Base-by-base conservation (phyloP, 2,329 filamentous ascomycete genomes). In the Botrytis paeoniae region DNA sequence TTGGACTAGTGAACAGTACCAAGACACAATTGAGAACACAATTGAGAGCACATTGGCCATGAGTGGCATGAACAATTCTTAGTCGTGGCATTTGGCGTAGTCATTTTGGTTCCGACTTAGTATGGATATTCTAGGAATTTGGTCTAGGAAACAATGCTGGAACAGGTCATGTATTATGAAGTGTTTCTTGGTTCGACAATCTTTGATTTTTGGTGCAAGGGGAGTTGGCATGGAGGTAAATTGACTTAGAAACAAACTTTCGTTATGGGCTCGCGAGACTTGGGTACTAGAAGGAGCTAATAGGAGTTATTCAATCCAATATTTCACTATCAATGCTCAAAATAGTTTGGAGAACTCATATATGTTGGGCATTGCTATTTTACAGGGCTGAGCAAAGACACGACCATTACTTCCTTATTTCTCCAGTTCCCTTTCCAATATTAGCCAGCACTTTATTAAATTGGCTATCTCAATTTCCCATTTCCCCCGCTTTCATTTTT, bases 1-100 rank as follows among this genome's bases (percentile, higher is more conserved):
- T 8, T 79, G 78, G 78, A 74, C 39, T 22, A 48, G 63, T 51
- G 72, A 65, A n/a, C 61, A 48, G 8, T 51, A 71, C 41, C 70
- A 64, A 25, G 54, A 66, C 12, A 25, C 18, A 35, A 14, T 20
- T 16, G 20, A 32, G 37, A 73, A 66, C 12, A 25, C 18, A 35
- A 14, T 20, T 16, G 20, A 32, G 37, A 73, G 75, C 69, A 68
- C 74, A 32, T 69, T 76, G 74, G 62, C n/a, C 22, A 71, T 78
- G 74, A 77, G 74, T 70, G 74, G 74, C 4, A 48, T 75, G 32
- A 73, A 51, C 35, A 39, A 68, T n/a, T 39, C 16, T 20, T 65
- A 39, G 37, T 20, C 12, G 22, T 8, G 4, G 32, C 22, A 16
- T 1, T 16, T 57, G 1, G 9, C 12, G 10, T 43, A n/a, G 35